These are phyloP conservation scores for Cystofilobasidium capitatum DNA, from an alignment of 768 basidiomycete species.

Conservation along the genomic window DNA sequence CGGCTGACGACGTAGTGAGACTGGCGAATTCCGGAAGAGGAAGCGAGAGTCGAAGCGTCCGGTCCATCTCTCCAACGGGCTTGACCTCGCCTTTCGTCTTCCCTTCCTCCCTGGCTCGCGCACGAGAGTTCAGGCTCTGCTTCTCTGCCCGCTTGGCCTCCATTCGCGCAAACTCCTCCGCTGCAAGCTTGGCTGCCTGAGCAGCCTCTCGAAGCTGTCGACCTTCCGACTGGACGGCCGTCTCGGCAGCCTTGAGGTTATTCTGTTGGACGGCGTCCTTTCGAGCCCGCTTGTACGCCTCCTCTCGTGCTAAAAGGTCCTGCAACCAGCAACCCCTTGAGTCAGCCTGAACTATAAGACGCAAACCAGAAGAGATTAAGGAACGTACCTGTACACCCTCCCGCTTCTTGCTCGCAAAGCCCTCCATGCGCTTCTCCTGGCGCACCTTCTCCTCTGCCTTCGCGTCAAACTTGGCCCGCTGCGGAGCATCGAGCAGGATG, in stretches of 20 bases:
- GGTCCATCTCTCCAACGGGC: constrained; percentile 8
- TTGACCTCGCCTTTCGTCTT: neutral
- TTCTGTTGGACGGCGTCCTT: neutral
- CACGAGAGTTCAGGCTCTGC: neutral
- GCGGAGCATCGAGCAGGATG: constrained; percentile 20
- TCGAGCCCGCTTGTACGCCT: constrained; percentile 21
- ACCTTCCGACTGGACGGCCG: constrained; percentile 23
- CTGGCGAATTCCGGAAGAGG: constrained; percentile 8
- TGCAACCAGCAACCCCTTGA: neutral
- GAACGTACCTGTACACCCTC: constrained; percentile 19
- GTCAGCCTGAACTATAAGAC: neutral
- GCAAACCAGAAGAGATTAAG: neutral
- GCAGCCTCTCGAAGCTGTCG: constrained; percentile 22
- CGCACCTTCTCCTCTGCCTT: constrained; percentile 10
- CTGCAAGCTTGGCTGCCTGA: constrained; percentile 18
- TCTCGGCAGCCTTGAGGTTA: constrained; percentile 8
- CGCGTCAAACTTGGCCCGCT: constrained; percentile 18
- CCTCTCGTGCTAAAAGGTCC: constrained; percentile 24
- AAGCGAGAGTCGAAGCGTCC: constrained; percentile 17
- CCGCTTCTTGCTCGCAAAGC: constrained; percentile 14
- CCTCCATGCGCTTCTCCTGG: constrained; percentile 7
- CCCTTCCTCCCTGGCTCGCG: neutral
- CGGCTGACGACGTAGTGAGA: neutral
- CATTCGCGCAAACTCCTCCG: constrained; percentile 13
- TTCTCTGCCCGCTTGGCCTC: constrained; percentile 8